These are phyloP conservation scores for Parafenestella ontariensis DNA, from an alignment of 2,329 filamentous ascomycete genomes.

Conservation along the genomic window DNA sequence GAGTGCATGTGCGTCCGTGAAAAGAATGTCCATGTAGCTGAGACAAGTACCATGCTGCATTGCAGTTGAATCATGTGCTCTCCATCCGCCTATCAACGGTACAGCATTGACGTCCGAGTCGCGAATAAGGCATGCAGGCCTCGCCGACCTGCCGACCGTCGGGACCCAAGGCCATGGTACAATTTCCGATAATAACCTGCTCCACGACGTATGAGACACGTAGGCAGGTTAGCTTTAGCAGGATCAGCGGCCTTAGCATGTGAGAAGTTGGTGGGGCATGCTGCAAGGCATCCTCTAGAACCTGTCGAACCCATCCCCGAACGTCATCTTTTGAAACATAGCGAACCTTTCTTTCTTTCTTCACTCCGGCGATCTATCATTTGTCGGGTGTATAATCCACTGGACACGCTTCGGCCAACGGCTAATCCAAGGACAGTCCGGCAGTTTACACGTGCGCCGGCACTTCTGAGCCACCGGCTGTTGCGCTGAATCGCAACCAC, in stretches of 20 bases:
- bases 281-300: slow-evolving; percentile 6
- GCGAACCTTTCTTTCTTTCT: background rate
- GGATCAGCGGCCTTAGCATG: background rate
- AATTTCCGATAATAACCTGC: background rate
- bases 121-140: background rate
- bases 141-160: no score
- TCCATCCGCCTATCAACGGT: background rate
- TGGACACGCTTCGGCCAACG: slow-evolving; percentile 2
- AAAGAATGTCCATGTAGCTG: background rate
- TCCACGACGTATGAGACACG: background rate
- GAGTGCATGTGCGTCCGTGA: background rate
- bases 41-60: slow-evolving; percentile 2
- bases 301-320: slow-evolving; percentile 2
- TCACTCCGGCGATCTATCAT: background rate
- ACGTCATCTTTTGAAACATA: background rate
- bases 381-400: background rate
- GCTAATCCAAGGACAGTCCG: slow-evolving; percentile 1
- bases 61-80: slow-evolving; percentile 3
- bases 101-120: background rate
- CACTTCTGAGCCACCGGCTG: slow-evolving; percentile 5
- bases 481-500: background rate
- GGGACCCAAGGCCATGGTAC: background rate
- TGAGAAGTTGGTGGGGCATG: slow-evolving; percentile 1
- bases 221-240: background rate
- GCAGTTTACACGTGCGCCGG: slow-evolving; percentile 5